phyloP scores from a whole-genome alignment of 1,284 basidiomycete genomes.

The Thecaphora thlaspeos region DNA sequence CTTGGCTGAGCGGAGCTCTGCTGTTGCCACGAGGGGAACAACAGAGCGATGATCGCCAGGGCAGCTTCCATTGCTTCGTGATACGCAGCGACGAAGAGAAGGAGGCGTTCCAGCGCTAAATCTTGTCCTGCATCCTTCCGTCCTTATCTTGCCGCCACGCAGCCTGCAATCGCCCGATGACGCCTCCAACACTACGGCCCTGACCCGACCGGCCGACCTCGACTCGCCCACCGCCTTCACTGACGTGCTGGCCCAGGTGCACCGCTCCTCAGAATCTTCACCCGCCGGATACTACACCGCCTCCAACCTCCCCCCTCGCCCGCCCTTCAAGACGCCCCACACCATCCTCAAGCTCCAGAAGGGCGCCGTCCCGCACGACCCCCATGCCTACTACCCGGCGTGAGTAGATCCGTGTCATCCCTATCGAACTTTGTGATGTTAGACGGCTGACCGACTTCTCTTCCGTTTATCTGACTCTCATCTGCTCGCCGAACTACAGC shows the following conservation, averaged over 20 bases:
- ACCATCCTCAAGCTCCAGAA: conserved; percentile 53
- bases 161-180: conserved; percentile 49
- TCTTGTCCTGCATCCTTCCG: too few species aligned
- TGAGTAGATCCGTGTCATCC: conserved; percentile 20
- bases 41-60: too few species aligned
- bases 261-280: conserved; percentile 30
- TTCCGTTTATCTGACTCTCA: background rate
- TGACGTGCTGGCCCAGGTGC: conserved; percentile 53
- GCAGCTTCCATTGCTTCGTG: too few species aligned
- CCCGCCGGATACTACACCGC: conserved; percentile 40
- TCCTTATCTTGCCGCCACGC: too few species aligned
- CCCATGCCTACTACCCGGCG: conserved; percentile 53
- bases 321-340: conserved; percentile 52
- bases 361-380: conserved; percentile 53
- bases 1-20: too few species aligned
- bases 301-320: conserved; percentile 49
- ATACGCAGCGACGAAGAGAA: too few species aligned
- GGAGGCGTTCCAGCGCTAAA: too few species aligned
- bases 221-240: conserved; percentile 55
- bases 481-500: conserved; percentile 5
- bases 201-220: conserved; percentile 51
- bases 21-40: too few species aligned
- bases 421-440: background rate
- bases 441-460: conserved; percentile 1
- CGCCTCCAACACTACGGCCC: conserved; percentile 38